Base-by-base conservation (phyloP, 73 alveolate genomes). In the Urostyla sp. region DNA sequence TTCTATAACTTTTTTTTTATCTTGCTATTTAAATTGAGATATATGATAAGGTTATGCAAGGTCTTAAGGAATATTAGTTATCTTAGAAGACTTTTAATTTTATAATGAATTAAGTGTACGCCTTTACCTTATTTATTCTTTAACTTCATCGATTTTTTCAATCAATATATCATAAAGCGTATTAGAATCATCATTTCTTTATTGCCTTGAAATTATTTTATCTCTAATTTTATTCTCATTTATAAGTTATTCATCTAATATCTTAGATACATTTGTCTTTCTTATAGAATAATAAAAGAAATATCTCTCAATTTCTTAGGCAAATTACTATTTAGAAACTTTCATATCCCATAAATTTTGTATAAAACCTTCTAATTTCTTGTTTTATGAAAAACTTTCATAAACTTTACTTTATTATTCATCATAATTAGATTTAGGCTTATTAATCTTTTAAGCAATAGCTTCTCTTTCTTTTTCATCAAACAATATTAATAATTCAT, bases 301-400 rank as follows among this genome's bases (percentile, higher is more conserved):
- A 49, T 73, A 73, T 21, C 85, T 1, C 60, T 73, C 85, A 0
- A 73, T 73, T 24, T 73, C 85, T 8, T 58, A 27, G 6, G 85
- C 30, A 34, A 73, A 73, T 1, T 51, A 74, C 38, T 73, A 44
- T 50, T 50, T 51, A 27, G 37, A n/a, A 5, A 32, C 26, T 2
- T 24, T 18, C 85, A 50, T 48, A 8, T 50, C 75, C 75, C 74
- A 73, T 3, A 73, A 48, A 7, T 73, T 73, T 48, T 73, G 20
- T 28, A 73, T 73, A 53, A 73, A 73, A 30, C 37, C 53, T 37
- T 16, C 11, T 5, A 73, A 44, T 35, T 73, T 73, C 2, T 73
- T 50, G 30, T 73, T 73, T 32, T 49, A 52, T 30, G 11, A 24
- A 18, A 73, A n/a, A 24, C 35, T 35, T 16, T 46, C 75, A 35